phyloP scores from a whole-genome alignment of 345 rosid genomes.

The Anastatica hierochuntica region DNA sequence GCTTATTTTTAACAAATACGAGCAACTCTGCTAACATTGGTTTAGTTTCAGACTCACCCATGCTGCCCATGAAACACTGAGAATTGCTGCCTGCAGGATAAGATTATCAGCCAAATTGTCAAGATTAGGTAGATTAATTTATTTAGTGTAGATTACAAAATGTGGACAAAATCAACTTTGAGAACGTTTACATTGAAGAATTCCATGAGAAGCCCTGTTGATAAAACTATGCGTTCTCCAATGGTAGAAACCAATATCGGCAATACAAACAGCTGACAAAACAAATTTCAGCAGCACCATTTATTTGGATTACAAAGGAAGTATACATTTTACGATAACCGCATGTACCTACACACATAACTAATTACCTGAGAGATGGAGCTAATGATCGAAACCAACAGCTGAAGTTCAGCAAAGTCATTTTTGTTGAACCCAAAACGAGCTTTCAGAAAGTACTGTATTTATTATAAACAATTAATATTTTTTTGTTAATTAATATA shows the following conservation, averaged over 20 bases:
- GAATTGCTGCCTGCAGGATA: conserved; percentile 43
- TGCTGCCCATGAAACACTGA: conserved; percentile 58
- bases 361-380: conserved; percentile 49
- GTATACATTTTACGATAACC: no score
- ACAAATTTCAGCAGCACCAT: neutral
- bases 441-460: conserved; percentile 76
- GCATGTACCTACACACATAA: no score
- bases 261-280: conserved; percentile 58
- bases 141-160: neutral
- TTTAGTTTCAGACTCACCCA: conserved; percentile 42
- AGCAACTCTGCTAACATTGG: no score
- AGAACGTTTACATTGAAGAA: conserved; percentile 1
- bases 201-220: conserved; percentile 59
- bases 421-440: conserved; percentile 69
- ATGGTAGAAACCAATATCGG: conserved; percentile 43
- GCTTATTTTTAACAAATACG: no score
- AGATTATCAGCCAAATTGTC: neutral
- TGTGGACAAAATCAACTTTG: neutral
- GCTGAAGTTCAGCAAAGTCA: conserved; percentile 60
- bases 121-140: neutral
- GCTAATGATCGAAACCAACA: conserved; percentile 34
- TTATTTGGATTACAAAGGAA: no score
- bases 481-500: no score
- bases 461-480: neutral
- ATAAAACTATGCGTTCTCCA: conserved; percentile 55